Evolutionary conservation across 345 rosid species (phyloP).

Genomic region (Eucalyptus regnans): DNA sequence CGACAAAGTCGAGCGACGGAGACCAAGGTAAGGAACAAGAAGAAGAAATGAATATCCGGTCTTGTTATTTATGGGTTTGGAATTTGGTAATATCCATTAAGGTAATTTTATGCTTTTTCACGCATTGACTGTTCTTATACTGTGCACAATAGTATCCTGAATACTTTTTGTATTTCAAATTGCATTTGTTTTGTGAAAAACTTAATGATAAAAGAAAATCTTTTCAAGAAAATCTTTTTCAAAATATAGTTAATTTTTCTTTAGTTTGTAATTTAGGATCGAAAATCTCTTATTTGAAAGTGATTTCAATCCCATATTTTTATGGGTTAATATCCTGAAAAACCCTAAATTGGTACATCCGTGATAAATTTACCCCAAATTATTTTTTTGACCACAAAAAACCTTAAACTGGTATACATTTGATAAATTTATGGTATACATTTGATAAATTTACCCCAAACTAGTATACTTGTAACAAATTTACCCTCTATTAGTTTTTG

Average conservation of each 20-base stretch:
- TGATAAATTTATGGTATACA: rapidly evolving
- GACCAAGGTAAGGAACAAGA: too few species aligned
- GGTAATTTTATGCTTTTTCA: neutral
- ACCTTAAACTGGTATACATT: rapidly evolving
- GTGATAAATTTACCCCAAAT: too few species aligned
- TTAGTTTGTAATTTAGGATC: too few species aligned
- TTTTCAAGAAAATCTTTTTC: rapidly evolving
- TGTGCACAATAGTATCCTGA: neutral
- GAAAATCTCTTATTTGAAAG: too few species aligned
- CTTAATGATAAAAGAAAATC: too few species aligned
- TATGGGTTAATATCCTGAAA: rapidly evolving
- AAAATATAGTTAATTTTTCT: too few species aligned
- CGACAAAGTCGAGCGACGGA: neutral
- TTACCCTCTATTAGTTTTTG: rapidly evolving
- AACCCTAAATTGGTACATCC: rapidly evolving
- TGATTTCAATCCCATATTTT: rapidly evolving
- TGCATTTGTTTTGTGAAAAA: too few species aligned
- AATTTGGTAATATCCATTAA: neutral
- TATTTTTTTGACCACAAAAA: too few species aligned
- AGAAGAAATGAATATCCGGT: neutral
- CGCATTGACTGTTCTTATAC: neutral
- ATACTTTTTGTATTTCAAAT: too few species aligned
- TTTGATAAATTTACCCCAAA: rapidly evolving
- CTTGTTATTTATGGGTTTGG: neutral
- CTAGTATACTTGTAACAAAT: rapidly evolving